A percentile compares a stretch with the other conserved stretches of the same genome.
Evolutionary conservation across 768 basidiomycete species (phyloP).

Genomic region (Suillus occidentalis): DNA sequence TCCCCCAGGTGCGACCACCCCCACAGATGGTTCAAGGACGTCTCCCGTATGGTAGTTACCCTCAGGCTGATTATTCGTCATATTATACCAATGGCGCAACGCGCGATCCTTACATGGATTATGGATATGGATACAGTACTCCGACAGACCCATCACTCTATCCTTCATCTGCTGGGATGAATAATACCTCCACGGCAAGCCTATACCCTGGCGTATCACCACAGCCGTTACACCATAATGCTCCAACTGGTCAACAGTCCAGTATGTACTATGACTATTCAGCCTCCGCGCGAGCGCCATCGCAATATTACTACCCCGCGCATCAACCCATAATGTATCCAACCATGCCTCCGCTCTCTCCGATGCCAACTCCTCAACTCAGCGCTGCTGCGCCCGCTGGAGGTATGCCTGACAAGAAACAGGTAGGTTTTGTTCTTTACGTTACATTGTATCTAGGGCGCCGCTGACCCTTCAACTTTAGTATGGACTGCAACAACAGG

Average conservation of each 20-base stretch:
- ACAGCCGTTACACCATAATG: constrained; percentile 43
- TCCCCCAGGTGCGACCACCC: constrained; percentile 42
- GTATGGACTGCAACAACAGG: constrained; percentile 50
- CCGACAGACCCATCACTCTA: constrained; percentile 53
- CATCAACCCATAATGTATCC: constrained; percentile 63
- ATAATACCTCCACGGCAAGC: constrained; percentile 41
- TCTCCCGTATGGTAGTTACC: constrained; percentile 49
- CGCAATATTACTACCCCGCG: constrained; percentile 62
- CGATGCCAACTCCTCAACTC: constrained; percentile 53
- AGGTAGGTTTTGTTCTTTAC: constrained; percentile 39
- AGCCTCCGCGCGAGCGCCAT: constrained; percentile 45
- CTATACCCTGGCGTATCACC: constrained; percentile 50
- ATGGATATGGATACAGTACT: constrained; percentile 55
- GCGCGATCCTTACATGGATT: constrained; percentile 54
- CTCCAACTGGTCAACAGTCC: constrained; percentile 46
- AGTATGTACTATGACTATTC: constrained; percentile 62
- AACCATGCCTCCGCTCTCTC: constrained; percentile 49
- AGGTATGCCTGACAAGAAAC: constrained; percentile 55
- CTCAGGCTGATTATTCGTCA: constrained; percentile 56
- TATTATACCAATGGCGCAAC: constrained; percentile 55
- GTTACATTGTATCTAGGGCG: constrained; percentile 6
- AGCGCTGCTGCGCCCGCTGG: constrained; percentile 38
- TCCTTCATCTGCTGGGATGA: constrained; percentile 45
- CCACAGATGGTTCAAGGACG: constrained; percentile 44
- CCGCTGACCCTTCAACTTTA: constrained; percentile 21